Conservation (phyloP, 768 basidiomycete species). For the Tylopilus felleus region DNA sequence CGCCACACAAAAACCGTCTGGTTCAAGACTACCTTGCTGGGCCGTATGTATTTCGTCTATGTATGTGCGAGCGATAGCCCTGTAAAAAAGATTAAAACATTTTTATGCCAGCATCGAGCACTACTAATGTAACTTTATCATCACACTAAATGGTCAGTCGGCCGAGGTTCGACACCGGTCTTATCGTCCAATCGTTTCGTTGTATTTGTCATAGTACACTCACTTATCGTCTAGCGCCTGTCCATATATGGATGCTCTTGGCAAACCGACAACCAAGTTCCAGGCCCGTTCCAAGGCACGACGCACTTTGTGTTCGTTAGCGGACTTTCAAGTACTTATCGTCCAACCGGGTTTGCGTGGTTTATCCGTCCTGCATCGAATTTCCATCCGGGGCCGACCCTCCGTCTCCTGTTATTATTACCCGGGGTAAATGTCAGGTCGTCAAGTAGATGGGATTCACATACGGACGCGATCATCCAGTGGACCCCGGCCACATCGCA, state of each 20-base stretch:
- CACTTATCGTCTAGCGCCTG: background rate
- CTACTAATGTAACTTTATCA: no score
- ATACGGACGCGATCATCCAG: background rate
- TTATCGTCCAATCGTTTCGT: slow-evolving; percentile 3
- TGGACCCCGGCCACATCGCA: slow-evolving; percentile 2
- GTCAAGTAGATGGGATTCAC: background rate
- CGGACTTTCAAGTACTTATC: background rate
- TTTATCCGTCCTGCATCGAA: no score
- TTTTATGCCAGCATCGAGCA: background rate
- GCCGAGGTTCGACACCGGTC: background rate
- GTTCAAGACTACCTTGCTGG: no score
- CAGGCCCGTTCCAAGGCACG: no score
- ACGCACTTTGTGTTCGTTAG: background rate
- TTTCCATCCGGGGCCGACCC: background rate
- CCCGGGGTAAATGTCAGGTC: background rate
- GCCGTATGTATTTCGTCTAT: no score
- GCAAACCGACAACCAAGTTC: no score
- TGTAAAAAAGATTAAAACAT: background rate
- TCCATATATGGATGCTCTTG: background rate
- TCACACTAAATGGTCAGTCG: background rate
- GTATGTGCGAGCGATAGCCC: no score
- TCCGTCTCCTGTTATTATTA: background rate
- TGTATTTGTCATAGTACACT: background rate
- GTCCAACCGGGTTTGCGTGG: background rate
- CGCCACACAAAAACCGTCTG: no score